phyloP scores from a whole-genome alignment of 176 grass and related monocot species.

The Carex littledalei region DNA sequence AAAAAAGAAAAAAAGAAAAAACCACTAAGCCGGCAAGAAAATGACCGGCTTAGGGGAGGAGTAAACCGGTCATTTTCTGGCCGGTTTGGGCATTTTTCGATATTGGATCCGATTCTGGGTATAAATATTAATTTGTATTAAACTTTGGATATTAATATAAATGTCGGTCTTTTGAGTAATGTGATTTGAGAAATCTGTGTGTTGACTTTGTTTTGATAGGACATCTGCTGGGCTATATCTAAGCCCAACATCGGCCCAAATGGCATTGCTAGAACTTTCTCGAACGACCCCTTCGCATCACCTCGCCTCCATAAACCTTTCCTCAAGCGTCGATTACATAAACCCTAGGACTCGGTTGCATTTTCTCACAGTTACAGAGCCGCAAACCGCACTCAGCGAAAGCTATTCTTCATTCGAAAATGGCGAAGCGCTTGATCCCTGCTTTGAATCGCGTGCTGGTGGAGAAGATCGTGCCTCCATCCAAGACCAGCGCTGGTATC shows the following conservation, averaged over 20 bases:
- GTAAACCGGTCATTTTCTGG: too few species aligned
- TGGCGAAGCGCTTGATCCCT: conserved; percentile 79
- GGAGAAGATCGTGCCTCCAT: conserved; percentile 80
- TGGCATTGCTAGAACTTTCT: conserved; percentile 17
- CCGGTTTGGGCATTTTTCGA: too few species aligned
- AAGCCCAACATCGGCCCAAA: conserved; percentile 12
- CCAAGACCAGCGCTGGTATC: conserved; percentile 73
- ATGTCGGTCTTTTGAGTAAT: too few species aligned
- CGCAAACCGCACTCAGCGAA: background rate
- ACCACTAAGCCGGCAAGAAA: too few species aligned
- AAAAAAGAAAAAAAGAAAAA: too few species aligned
- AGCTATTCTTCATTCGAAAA: background rate
- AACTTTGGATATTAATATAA: too few species aligned
- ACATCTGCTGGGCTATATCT: background rate
- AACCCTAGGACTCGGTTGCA: conserved; percentile 6
- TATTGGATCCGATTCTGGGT: too few species aligned
- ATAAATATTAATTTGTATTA: too few species aligned
- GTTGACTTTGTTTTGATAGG: background rate
- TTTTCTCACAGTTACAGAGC: conserved; percentile 1
- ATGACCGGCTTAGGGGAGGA: too few species aligned
- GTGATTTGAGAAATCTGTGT: background rate
- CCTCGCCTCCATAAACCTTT: conserved; percentile 17
- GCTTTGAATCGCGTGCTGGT: conserved; percentile 81
- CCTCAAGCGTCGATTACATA: background rate
- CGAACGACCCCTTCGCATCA: background rate